Conservation (phyloP, 78 protist species). For the Monocercomonoides exilis region DNA sequence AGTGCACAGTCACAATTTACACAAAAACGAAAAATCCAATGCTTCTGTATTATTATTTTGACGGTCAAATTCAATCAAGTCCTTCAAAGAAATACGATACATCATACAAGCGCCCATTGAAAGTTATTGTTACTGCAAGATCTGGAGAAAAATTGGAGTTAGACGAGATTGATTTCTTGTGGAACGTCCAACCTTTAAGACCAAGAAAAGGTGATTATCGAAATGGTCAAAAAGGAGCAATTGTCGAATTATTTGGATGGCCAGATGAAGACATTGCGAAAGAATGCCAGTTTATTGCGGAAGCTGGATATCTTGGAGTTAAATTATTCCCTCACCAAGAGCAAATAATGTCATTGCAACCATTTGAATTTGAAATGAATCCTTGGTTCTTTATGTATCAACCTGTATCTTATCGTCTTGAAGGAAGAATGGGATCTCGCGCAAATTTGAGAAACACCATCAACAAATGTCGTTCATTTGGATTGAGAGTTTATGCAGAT, state of each 20-base stretch:
- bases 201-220: conserved; percentile 33
- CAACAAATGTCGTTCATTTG: conserved; percentile 24
- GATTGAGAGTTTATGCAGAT: conserved; percentile 55
- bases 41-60: background rate
- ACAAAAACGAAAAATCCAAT: too few species aligned
- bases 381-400: conserved; percentile 58
- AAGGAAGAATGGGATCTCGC: conserved; percentile 47
- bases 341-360: conserved; percentile 41
- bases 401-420: conserved; percentile 46
- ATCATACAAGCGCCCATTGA: background rate
- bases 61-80: background rate
- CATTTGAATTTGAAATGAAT: conserved; percentile 32
- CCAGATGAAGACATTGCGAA: conserved; percentile 44
- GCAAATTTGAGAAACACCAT: conserved; percentile 21
- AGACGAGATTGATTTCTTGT: conserved; percentile 19
- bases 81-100: background rate
- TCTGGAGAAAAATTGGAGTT: conserved; percentile 21
- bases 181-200: background rate
- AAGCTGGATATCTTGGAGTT: conserved; percentile 48
- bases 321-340: conserved; percentile 55
- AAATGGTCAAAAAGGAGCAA: conserved; percentile 53
- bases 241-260: conserved; percentile 62
- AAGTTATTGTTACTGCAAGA: background rate
- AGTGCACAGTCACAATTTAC: too few species aligned
- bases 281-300: conserved; percentile 47